These are phyloP conservation scores for Metarhizium anisopliae DNA, from an alignment of 2,329 filamentous ascomycete species.

Conservation along the genomic window DNA sequence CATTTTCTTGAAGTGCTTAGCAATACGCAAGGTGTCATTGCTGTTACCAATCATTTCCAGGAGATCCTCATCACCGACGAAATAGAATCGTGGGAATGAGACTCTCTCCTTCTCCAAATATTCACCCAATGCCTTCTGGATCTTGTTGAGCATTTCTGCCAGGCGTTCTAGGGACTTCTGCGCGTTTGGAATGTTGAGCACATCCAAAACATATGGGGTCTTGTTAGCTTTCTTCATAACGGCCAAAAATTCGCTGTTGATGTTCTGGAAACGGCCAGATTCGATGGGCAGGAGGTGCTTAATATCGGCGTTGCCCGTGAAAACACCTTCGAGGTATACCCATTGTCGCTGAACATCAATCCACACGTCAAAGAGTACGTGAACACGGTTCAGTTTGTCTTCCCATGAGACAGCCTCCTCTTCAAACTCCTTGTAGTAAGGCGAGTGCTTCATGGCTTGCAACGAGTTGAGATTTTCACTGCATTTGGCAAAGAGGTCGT, in stretches of 20 bases:
- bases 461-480: constrained; percentile 96
- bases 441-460: constrained; percentile 97
- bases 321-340: constrained; percentile 98
- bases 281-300: constrained; percentile 96
- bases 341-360: constrained; percentile 99
- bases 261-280: constrained; percentile 95
- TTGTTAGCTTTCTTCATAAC: constrained; percentile 99
- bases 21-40: constrained; percentile 90
- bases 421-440: constrained; percentile 99
- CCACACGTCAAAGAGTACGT: constrained; percentile 98
- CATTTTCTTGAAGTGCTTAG: constrained; percentile 99
- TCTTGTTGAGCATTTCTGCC: constrained; percentile 96
- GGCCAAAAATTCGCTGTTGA: constrained; percentile 97
- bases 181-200: constrained; percentile 89
- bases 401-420: constrained; percentile 96
- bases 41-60: constrained; percentile 99
- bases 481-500: constrained; percentile 96
- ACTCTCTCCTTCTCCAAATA: constrained; percentile 97
- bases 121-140: constrained; percentile 96
- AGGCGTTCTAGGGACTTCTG: constrained; percentile 93
- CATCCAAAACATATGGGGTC: constrained; percentile 89
- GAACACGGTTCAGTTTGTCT: constrained; percentile 93
- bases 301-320: constrained; percentile 97
- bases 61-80: constrained; percentile 96
- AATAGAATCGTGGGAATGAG: constrained; percentile 98